Percentiles rank a stretch among this genome's conserved stretches.
These are phyloP conservation scores for Fusarium siculi DNA, from an alignment of 2,329 filamentous ascomycete species.

Conservation along the genomic window DNA sequence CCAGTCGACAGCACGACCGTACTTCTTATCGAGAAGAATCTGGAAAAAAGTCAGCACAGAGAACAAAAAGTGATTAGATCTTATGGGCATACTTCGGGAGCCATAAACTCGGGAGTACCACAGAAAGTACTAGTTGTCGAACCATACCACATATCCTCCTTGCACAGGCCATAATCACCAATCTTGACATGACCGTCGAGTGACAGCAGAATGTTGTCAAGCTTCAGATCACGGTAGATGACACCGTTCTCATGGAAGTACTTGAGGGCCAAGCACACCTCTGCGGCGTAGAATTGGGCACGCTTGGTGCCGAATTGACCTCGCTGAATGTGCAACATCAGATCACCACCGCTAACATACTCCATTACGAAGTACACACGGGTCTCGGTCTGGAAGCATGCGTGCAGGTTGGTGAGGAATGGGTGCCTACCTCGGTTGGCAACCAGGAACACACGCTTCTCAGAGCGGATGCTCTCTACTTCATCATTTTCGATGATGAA, in stretches of 20 bases:
- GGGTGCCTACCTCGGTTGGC: constrained; percentile 97
- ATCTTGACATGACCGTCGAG: constrained; percentile 99
- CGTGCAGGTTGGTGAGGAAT: constrained; percentile 93
- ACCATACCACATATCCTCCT: constrained; percentile 99
- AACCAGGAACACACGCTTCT: constrained; percentile 96
- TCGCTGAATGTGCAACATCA: constrained; percentile 99
- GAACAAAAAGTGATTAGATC: neutral
- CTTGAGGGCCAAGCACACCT: constrained; percentile 96
- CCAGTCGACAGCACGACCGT: constrained; percentile 97
- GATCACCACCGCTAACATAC: constrained; percentile 96
- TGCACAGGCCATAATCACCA: constrained; percentile 97
- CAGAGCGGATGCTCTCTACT: constrained; percentile 96
- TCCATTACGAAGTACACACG: constrained; percentile 99
- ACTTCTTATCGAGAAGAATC: constrained; percentile 98
- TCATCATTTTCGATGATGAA: constrained; percentile 99
- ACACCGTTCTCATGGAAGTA: constrained; percentile 99
- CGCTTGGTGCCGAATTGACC: constrained; percentile 96
- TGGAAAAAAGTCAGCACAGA: constrained; percentile 54
- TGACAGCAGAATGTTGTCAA: constrained; percentile 89
- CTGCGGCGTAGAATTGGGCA: constrained; percentile 98
- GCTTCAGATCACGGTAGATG: constrained; percentile 97
- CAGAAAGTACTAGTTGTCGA: constrained; percentile 98
- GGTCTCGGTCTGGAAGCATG: constrained; percentile 99
- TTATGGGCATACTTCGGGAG: constrained; percentile 78
- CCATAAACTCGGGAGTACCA: constrained; percentile 99